Base-by-base conservation (phyloP, 2,329 filamentous ascomycete species). In the Aspergillus sp. region DNA sequence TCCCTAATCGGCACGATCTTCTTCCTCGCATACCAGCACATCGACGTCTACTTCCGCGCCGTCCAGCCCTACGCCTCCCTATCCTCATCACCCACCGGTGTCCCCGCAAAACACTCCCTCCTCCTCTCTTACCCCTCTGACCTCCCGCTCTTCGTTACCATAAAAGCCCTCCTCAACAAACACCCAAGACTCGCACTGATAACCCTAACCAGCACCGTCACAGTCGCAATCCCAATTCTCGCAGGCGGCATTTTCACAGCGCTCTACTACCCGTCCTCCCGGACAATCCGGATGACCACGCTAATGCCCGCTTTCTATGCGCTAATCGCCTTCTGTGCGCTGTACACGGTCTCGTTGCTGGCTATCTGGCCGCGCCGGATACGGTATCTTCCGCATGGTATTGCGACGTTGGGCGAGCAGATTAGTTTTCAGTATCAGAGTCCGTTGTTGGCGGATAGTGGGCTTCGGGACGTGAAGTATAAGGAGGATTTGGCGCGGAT, bases 341-440 rank as follows among this genome's bases (percentile, higher is more conserved):
- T 95, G 20, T 91, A 86, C 68, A 74, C 84, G 9, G 56, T 82
- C n/a, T 82, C 77, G 10, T 73, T 91, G 44, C 62, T 80, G 38
- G 67, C 80, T 5, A 70, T 88, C 48, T 70, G 86, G 57, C 85
- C 85, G 0, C 70, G 74, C 10, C 78, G 86, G 12, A 70, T 74
- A 38, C 73, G 76, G 35, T 81, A 83, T 38, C 77, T 95, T 1
- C 88, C 89, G 0, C 89, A 94, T 62, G 76, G 77, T 4, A 82
- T 87, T 37, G 80, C 77, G 51, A 88, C 80, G 42, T 75, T 94
- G 15, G 86, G 86, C 1, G 88, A 90, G 63, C 75, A 90, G 19
- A 78, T 94, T 56, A 85, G 82, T 60, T 90, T 91, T 63, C 74
- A 91, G 38, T 82, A 87, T 50, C 83, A 84, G 56, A 84, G 83